Evolutionary conservation across 495 filamentous ascomycete species (phyloP).

Genomic region (Terfezia boudieri): DNA sequence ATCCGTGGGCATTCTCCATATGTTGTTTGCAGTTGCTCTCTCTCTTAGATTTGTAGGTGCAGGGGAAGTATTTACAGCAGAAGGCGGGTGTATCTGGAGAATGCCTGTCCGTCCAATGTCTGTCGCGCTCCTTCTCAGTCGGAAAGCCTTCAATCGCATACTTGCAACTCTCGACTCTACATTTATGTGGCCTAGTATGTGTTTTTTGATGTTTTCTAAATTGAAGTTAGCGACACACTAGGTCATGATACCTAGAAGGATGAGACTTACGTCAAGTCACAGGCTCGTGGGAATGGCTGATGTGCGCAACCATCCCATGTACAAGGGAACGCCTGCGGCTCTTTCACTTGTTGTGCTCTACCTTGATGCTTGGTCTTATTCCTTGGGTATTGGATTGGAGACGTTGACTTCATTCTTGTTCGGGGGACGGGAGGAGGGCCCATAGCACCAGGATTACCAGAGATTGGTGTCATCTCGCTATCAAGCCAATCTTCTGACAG

Average conservation of each 20-base stretch:
- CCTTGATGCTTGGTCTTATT: not conserved
- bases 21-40: slow-evolving; percentile 98
- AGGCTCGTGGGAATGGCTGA: slow-evolving; percentile 7
- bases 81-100: slow-evolving; percentile 54
- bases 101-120: slow-evolving; percentile 91
- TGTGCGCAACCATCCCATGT: not conserved
- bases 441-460: not conserved
- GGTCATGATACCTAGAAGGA: slow-evolving; percentile 23
- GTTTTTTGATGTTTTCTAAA: slow-evolving; percentile 81
- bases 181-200: slow-evolving; percentile 89
- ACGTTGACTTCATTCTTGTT: not conserved
- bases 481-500: no score
- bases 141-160: slow-evolving; percentile 78
- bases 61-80: slow-evolving; percentile 58
- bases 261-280: slow-evolving; percentile 12
- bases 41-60: slow-evolving; percentile 82
- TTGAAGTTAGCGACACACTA: slow-evolving; percentile 32
- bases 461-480: no score
- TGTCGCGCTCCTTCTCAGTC: slow-evolving; percentile 90
- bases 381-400: not conserved
- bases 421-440: not conserved
- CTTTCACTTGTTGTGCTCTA: not conserved
- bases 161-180: slow-evolving; percentile 54
- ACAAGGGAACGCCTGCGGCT: not conserved
- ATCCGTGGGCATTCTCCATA: slow-evolving; percentile 95